These are phyloP conservation scores for Emergomyces orientalis DNA, from an alignment of 2,329 filamentous ascomycete genomes.

Conservation along the genomic window DNA sequence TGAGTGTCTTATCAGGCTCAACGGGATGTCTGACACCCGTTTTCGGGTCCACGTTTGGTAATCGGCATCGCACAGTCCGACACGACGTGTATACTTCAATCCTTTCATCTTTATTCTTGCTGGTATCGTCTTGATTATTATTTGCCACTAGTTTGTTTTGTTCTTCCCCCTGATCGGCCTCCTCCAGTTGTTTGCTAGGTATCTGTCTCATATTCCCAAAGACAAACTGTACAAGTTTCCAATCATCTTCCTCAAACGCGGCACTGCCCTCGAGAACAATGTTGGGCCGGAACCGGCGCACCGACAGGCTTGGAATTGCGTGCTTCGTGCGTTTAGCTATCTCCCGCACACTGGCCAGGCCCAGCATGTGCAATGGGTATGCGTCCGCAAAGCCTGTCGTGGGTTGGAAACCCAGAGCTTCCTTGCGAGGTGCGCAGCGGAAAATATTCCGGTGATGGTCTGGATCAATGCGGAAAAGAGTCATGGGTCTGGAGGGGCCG, in stretches of 20 bases:
- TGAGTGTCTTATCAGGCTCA: conserved; percentile 44
- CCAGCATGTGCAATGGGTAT: conserved; percentile 50
- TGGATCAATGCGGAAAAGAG: conserved; percentile 46
- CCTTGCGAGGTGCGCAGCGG: conserved; percentile 45
- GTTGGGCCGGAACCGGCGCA: conserved; percentile 50
- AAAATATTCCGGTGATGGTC: conserved; percentile 41
- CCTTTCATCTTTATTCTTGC: conserved; percentile 19
- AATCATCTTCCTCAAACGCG: conserved; percentile 48
- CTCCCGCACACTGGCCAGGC: conserved; percentile 45
- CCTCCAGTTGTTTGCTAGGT: not conserved
- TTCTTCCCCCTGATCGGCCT: not conserved
- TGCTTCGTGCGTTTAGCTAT: conserved; percentile 36
- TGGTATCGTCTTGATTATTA: not conserved
- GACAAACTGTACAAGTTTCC: conserved; percentile 43
- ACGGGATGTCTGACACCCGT: conserved; percentile 41
- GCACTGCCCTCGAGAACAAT: conserved; percentile 46
- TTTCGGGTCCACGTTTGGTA: conserved; percentile 51
- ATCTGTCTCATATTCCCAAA: conserved; percentile 17
- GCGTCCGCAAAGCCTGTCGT: conserved; percentile 49
- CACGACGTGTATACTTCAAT: conserved; percentile 42
- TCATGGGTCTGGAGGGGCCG: conserved; percentile 37
- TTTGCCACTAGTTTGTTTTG: not conserved
- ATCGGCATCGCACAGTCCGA: conserved; percentile 48
- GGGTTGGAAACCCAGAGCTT: conserved; percentile 44
- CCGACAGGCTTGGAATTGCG: conserved; percentile 37